These are phyloP conservation scores for Epichloe gansuensis DNA, from an alignment of 2,329 filamentous ascomycete genomes.

Conservation along the genomic window DNA sequence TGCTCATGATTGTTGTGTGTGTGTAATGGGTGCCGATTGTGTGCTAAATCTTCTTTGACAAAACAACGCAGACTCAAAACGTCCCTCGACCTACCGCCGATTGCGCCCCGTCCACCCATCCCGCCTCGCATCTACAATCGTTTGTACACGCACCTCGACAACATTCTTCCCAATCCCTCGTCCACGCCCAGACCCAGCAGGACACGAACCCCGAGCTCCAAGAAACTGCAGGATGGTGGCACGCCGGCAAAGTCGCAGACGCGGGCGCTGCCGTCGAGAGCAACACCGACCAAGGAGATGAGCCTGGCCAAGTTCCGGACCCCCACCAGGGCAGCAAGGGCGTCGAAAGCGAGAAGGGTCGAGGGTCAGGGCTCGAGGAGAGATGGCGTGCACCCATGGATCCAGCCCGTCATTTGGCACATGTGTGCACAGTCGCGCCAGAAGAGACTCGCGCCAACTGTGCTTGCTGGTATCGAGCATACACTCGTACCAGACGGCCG, in stretches of 20 bases:
- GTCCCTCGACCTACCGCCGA: constrained; percentile 60
- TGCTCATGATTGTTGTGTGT: constrained; percentile 5
- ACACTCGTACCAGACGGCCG: constrained; percentile 32
- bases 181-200: constrained; percentile 19
- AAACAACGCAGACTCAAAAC: constrained; percentile 52
- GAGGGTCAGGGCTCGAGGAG: constrained; percentile 15
- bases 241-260: constrained; percentile 15
- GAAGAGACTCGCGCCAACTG: constrained; percentile 52
- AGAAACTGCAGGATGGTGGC: constrained; percentile 15
- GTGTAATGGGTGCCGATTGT: too few species aligned
- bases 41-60: background rate
- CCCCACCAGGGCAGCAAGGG: constrained; percentile 19
- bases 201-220: constrained; percentile 21
- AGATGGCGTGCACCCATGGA: constrained; percentile 46
- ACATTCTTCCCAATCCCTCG: constrained; percentile 42
- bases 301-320: constrained; percentile 32
- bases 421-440: constrained; percentile 49
- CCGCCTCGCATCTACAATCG: constrained; percentile 73
- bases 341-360: constrained; percentile 27
- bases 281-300: constrained; percentile 34
- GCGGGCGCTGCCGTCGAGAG: constrained; percentile 25
- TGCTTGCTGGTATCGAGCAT: constrained; percentile 59
- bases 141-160: constrained; percentile 68
- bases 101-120: constrained; percentile 64
- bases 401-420: constrained; percentile 53